Conservation (phyloP, 257 asterid genomes). For the Apocynum venetum region DNA sequence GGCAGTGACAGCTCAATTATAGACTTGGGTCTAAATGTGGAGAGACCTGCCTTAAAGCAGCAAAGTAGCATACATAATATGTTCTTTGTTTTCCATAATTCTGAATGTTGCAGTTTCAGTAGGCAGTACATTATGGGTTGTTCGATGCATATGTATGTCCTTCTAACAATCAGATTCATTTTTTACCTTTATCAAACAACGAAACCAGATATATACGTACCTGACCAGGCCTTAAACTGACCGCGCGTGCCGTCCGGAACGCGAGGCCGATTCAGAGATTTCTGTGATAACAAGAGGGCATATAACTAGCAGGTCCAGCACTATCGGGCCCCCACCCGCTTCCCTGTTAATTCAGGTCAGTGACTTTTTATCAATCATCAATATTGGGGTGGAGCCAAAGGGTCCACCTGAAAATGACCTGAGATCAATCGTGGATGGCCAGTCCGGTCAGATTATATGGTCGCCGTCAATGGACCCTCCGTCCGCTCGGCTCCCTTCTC, state of each 20-base stretch:
- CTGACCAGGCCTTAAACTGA: slow-evolving; percentile 47
- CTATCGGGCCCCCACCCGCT: not conserved
- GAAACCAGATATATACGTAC: slow-evolving; percentile 25
- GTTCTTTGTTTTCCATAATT: not conserved
- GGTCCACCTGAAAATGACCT: slow-evolving; percentile 42
- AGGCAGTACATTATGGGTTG: not conserved
- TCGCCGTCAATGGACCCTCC: slow-evolving; percentile 20
- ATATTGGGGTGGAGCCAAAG: slow-evolving; percentile 14
- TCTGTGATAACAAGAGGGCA: slow-evolving; percentile 15
- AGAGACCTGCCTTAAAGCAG: not conserved
- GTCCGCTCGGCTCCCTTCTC: slow-evolving; percentile 26
- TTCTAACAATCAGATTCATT: slow-evolving; percentile 5
- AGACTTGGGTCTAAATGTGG: slow-evolving; percentile 20
- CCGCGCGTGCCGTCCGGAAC: slow-evolving; percentile 94
- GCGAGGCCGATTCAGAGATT: slow-evolving; percentile 27
- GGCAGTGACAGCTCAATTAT: slow-evolving; percentile 32
- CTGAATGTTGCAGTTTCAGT: slow-evolving; percentile 13
- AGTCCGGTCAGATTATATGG: slow-evolving; percentile 15
- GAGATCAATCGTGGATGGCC: slow-evolving; percentile 31
- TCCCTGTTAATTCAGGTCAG: slow-evolving; percentile 15
- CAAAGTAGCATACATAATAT: not conserved
- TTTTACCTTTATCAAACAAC: slow-evolving; percentile 9
- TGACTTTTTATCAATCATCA: slow-evolving; percentile 29
- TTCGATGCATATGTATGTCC: not conserved
- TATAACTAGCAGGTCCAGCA: not conserved